Conservation (phyloP, 176 grass and related monocot species). For the Zoysia pacifica region DNA sequence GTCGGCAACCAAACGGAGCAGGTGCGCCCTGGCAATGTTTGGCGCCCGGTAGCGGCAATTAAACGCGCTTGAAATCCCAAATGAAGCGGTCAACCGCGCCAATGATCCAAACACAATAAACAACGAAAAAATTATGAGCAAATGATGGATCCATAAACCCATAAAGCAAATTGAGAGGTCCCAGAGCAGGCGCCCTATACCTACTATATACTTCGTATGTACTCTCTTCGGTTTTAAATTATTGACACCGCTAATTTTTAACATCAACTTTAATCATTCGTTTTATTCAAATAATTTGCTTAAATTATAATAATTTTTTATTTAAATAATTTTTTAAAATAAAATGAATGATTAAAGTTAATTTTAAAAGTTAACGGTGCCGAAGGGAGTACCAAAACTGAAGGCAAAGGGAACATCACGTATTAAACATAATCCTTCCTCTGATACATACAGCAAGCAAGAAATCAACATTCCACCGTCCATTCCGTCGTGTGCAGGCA, state of each 20-base stretch:
- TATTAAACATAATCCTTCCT: slow-evolving; percentile 24
- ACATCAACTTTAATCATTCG: too few species aligned
- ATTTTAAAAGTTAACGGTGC: too few species aligned
- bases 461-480: slow-evolving; percentile 20
- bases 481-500: slow-evolving; percentile 9
- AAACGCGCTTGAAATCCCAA: slow-evolving; percentile 6
- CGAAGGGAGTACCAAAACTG: slow-evolving; percentile 7
- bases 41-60: too few species aligned
- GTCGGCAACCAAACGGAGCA: too few species aligned
- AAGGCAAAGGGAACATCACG: slow-evolving; percentile 9
- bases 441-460: slow-evolving; percentile 15
- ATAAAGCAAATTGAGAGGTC: not conserved
- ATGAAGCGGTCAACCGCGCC: slow-evolving; percentile 36
- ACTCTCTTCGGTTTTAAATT: too few species aligned
- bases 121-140: slow-evolving; percentile 28
- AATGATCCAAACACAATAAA: slow-evolving; percentile 34
- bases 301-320: too few species aligned
- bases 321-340: too few species aligned
- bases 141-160: slow-evolving; percentile 31
- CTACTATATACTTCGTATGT: slow-evolving; percentile 48
- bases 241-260: too few species aligned
- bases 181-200: slow-evolving; percentile 1
- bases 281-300: too few species aligned
- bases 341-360: too few species aligned
- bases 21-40: too few species aligned